Evolutionary conservation across 495 filamentous ascomycete species (phyloP).

Genomic region (Entonaema liquescens): DNA sequence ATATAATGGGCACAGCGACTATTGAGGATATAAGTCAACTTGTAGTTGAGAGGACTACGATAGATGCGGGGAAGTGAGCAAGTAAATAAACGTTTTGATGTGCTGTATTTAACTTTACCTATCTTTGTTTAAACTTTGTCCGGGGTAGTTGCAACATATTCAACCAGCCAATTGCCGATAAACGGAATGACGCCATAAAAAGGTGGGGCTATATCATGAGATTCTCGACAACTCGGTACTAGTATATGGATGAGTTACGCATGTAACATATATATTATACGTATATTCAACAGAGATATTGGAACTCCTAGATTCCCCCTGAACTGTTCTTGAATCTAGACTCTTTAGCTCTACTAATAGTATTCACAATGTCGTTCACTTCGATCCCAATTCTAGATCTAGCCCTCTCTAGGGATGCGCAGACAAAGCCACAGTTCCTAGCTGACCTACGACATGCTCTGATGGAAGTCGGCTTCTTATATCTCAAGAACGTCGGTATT

Average conservation of each 20-base stretch:
- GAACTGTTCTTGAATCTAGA: background rate
- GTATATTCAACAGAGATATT: conserved; percentile 2
- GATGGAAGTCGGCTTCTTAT: conserved; percentile 92
- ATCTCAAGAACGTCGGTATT: conserved; percentile 85
- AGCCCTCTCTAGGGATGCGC: conserved; percentile 66
- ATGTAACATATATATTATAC: background rate
- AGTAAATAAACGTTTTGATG: too few species aligned
- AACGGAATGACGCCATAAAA: conserved; percentile 47
- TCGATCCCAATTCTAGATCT: conserved; percentile 85
- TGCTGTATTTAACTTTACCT: background rate
- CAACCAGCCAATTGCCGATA: conserved; percentile 35
- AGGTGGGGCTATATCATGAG: conserved; percentile 35
- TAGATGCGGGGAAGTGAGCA: too few species aligned
- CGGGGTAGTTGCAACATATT: too few species aligned
- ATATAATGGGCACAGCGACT: too few species aligned
- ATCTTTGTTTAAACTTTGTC: conserved; percentile 7
- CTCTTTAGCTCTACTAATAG: background rate
- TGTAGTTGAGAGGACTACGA: too few species aligned
- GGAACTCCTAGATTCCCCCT: background rate
- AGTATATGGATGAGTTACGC: background rate
- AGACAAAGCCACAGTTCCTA: conserved; percentile 79
- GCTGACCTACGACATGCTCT: conserved; percentile 77
- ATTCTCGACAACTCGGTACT: background rate
- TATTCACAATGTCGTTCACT: conserved; percentile 68
- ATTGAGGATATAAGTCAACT: too few species aligned